Evolutionary conservation across 495 filamentous ascomycete genomes (phyloP).

Genomic region (Penicillium steckii): DNA sequence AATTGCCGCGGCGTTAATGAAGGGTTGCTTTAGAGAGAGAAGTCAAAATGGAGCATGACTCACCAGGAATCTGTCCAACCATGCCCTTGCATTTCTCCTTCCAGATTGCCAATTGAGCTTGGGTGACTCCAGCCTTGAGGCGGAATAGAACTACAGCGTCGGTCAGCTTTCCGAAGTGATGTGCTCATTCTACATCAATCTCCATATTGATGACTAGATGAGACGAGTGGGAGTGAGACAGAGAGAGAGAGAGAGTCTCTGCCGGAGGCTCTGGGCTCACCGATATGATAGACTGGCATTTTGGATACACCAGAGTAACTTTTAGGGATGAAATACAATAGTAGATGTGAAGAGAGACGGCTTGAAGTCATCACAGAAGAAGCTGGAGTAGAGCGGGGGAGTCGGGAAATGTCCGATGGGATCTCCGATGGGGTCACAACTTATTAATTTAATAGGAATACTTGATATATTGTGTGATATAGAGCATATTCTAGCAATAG

Average conservation of each 20-base stretch:
- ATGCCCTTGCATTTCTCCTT: slow-evolving; percentile 26
- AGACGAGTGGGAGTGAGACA: no score
- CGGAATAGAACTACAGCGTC: slow-evolving; percentile 39
- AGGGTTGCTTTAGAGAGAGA: not conserved
- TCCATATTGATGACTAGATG: no score
- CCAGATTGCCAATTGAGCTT: slow-evolving; percentile 32
- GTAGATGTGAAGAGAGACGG: no score
- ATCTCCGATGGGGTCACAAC: not conserved
- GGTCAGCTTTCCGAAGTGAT: slow-evolving; percentile 6
- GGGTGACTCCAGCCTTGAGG: slow-evolving; percentile 38
- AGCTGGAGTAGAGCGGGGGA: not conserved
- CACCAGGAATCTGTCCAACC: slow-evolving; percentile 42
- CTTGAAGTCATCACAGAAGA: not conserved
- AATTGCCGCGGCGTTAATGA: not conserved
- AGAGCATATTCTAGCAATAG: not conserved
- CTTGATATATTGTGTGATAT: not conserved
- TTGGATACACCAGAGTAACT: not conserved
- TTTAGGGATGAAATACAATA: no score
- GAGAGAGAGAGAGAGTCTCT: no score
- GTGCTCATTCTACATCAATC: not conserved
- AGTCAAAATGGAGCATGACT: not conserved
- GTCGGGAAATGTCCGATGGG: slow-evolving; percentile 14
- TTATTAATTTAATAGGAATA: not conserved
- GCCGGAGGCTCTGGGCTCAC: slow-evolving; percentile 15
- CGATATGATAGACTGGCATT: slow-evolving; percentile 38